Evolutionary conservation across 306 rosid species (phyloP).

Genomic region (Sesbania bispinosa): DNA sequence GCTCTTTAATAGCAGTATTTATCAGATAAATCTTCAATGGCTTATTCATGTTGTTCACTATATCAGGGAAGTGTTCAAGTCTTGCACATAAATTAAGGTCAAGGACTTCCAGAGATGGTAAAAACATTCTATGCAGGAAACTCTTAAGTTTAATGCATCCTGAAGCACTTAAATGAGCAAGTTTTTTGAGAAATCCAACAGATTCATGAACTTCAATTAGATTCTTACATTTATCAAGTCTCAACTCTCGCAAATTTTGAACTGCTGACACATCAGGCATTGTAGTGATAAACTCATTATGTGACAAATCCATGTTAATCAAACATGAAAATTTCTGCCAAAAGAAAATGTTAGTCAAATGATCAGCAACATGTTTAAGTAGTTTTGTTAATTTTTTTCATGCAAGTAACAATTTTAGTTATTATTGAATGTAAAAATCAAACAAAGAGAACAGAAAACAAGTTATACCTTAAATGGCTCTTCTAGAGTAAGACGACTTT

Average conservation of each 20-base stretch:
- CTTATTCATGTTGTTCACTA: background rate
- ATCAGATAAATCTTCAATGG: background rate
- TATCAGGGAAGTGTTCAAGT: slow-evolving; percentile 3
- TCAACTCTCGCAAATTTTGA: background rate
- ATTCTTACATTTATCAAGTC: background rate
- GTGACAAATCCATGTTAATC: background rate
- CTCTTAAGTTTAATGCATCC: background rate
- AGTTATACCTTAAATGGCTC: slow-evolving; percentile 10
- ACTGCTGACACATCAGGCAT: background rate
- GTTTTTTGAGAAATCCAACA: background rate
- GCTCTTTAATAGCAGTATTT: background rate
- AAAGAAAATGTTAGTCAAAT: background rate
- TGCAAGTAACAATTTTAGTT: too few species aligned
- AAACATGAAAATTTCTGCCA: background rate
- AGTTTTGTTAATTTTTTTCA: background rate
- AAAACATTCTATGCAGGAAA: background rate
- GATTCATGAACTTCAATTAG: background rate
- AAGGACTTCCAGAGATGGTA: slow-evolving; percentile 8
- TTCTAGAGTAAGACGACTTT: background rate
- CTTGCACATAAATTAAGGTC: background rate
- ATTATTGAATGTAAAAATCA: too few species aligned
- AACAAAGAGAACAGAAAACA: too few species aligned
- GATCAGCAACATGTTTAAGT: background rate
- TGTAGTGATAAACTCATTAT: background rate
- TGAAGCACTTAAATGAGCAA: background rate